phyloP scores from a whole-genome alignment of 1,284 basidiomycete species.

The Afroboletus lepidellus region DNA sequence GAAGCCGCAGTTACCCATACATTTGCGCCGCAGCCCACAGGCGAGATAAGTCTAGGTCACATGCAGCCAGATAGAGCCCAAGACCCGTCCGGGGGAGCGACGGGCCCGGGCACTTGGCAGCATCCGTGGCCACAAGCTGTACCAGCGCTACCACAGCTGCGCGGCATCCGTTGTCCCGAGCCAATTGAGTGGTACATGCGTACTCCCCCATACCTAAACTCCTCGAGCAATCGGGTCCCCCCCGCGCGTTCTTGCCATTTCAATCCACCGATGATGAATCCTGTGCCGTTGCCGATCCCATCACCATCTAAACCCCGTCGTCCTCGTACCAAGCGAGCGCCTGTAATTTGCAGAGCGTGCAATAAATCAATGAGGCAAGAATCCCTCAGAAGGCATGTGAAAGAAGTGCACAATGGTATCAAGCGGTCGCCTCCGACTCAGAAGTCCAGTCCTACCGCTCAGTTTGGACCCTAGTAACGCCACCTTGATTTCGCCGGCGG shows the following conservation, averaged over 20 bases:
- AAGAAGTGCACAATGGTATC: constrained; percentile 20
- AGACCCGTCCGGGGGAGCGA: constrained; percentile 17
- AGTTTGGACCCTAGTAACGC: background rate
- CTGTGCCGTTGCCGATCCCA: constrained; percentile 2
- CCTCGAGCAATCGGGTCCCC: background rate
- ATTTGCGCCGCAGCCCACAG: constrained; percentile 1
- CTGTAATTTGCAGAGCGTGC: constrained; percentile 15
- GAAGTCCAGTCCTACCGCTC: background rate
- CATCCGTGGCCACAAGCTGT: constrained; percentile 24
- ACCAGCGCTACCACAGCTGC: constrained; percentile 12
- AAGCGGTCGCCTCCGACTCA: constrained; percentile 15
- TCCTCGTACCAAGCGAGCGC: background rate
- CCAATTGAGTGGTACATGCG: background rate
- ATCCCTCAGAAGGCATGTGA: constrained; percentile 18
- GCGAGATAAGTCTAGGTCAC: background rate
- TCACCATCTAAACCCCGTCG: constrained; percentile 1
- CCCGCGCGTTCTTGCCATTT: background rate
- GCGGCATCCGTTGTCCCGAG: background rate
- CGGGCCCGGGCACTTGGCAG: background rate
- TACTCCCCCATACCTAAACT: background rate
- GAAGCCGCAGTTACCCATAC: background rate
- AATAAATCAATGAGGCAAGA: constrained; percentile 19
- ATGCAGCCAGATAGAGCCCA: constrained; percentile 3
- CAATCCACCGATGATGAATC: background rate
- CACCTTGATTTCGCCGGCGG: background rate